These are phyloP conservation scores for Globisporangium emineosum DNA, from an alignment of 352 stramenopile genomes.

Conservation along the genomic window DNA sequence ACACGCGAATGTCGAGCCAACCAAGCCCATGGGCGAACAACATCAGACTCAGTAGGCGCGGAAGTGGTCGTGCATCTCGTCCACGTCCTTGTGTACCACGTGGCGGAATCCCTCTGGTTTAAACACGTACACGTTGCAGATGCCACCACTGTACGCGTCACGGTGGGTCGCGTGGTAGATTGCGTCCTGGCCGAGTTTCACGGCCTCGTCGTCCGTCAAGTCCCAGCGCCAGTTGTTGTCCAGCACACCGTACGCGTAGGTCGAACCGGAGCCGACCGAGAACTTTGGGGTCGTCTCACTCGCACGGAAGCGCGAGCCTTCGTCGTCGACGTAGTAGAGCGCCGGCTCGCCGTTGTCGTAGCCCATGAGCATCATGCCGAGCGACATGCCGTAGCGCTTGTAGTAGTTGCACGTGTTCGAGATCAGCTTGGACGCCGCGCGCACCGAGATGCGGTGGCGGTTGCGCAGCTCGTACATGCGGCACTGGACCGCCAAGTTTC, in stretches of 20 bases:
- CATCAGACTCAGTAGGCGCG: slow-evolving; percentile 38
- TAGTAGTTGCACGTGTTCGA: slow-evolving; percentile 99
- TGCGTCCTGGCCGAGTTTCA: slow-evolving; percentile 97
- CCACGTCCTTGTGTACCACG: slow-evolving; percentile 96
- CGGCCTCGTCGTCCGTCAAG: slow-evolving; percentile 98
- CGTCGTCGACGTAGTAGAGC: slow-evolving; percentile 99
- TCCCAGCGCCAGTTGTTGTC: slow-evolving; percentile 96
- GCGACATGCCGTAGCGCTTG: slow-evolving; percentile 90
- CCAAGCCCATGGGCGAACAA: not conserved
- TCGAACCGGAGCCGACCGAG: slow-evolving; percentile 98
- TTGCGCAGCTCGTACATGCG: slow-evolving; percentile 99
- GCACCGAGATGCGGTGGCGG: slow-evolving; percentile 98
- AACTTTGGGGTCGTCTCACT: slow-evolving; percentile 95
- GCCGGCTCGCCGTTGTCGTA: slow-evolving; percentile 98
- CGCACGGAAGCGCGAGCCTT: slow-evolving; percentile 97
- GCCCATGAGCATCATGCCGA: slow-evolving; percentile 99
- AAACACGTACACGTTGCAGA: slow-evolving; percentile 97
- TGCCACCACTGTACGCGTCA: slow-evolving; percentile 97
- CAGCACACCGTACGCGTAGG: slow-evolving; percentile 99
- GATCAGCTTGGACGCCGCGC: slow-evolving; percentile 97
- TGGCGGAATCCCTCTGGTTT: slow-evolving; percentile 97
- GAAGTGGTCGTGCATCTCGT: slow-evolving; percentile 96
- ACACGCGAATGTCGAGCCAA: not conserved
- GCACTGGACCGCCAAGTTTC: slow-evolving; percentile 96
- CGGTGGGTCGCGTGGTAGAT: slow-evolving; percentile 99